Evolutionary conservation across 2,329 filamentous ascomycete genomes (phyloP).

Genomic region (Xylaria sp.): DNA sequence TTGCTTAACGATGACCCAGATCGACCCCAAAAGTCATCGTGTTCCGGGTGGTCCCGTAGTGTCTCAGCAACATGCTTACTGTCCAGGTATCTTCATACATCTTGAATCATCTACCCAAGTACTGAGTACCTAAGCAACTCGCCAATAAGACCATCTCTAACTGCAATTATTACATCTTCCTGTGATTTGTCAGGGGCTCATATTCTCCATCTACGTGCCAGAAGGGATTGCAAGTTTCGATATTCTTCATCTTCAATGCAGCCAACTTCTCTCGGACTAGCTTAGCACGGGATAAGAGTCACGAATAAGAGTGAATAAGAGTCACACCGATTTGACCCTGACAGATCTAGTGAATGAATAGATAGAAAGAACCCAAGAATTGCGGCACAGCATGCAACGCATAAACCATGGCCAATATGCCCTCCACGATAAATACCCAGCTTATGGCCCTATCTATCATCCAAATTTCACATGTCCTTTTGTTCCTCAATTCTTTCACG

Average conservation of each 20-base stretch:
- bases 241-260: neutral
- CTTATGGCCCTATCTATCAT: neutral
- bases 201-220: too few species aligned
- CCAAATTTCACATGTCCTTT: neutral
- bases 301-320: neutral
- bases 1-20: neutral
- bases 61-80: too few species aligned
- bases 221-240: neutral
- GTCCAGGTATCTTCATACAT: too few species aligned
- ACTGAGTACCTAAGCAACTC: too few species aligned
- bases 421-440: neutral
- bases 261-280: neutral
- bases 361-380: neutral
- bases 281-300: neutral
- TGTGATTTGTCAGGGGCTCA: too few species aligned
- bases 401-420: neutral
- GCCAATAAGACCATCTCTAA: too few species aligned
- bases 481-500: neutral
- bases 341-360: too few species aligned
- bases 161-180: too few species aligned
- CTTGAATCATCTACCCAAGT: too few species aligned
- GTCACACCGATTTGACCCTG: neutral
- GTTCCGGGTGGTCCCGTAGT: neutral
- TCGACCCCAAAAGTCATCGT: neutral
- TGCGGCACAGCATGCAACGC: slow-evolving; percentile 4